Base-by-base conservation (phyloP, 805 yeast genomes). In the Monosporozyma unispora region DNA sequence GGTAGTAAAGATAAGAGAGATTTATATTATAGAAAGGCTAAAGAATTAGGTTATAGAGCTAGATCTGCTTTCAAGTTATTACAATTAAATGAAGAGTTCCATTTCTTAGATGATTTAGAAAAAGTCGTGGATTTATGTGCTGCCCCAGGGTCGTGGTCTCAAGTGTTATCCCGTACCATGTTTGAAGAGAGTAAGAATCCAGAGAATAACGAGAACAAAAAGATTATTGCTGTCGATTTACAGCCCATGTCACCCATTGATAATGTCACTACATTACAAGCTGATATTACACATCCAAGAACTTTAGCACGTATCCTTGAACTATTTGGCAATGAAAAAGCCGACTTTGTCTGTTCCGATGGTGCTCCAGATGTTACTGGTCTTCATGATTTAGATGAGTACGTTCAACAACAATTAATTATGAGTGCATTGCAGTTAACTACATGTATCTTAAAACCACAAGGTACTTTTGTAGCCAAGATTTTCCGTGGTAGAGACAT, bases 341-440 rank as follows among this genome's bases (percentile, higher is more conserved):
- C 98, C 0, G 99, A 93, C 66, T 84, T 91, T 63, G 96, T 93
- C 0, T 88, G 96, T 60, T 84, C 95, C 59, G 98, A 93, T 66
- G 99, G 99, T 50, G 99, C 99, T 0, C 99, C 99, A 2, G 99
- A 93, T 69, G 99, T 93, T 21, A 93, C 99, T 0, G 99, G 99
- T 0, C 69, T 93, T 47, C 99, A 93, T 64, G 99, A 93, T 67
- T 72, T 93, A 51, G 99, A 93, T 66, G 99, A 93, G 67, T 93
- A 91, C 63, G 86, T 93, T 50, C 99, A 93, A 70, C 96, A 96
- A 2, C 98, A 93, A 64, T 72, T 93, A 50, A 86, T 93, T 47
- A 72, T 90, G 57, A 84, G 96, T 38, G 99, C 99, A 1, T 70
- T 93, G 49, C 96, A 89, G 60, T 72, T 93, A 49, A 90, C 98